A percentile compares a stretch with the other conserved stretches of the same genome.
phyloP scores from a whole-genome alignment of 2,329 filamentous ascomycete species.

The Cladobotryum mycophilum region DNA sequence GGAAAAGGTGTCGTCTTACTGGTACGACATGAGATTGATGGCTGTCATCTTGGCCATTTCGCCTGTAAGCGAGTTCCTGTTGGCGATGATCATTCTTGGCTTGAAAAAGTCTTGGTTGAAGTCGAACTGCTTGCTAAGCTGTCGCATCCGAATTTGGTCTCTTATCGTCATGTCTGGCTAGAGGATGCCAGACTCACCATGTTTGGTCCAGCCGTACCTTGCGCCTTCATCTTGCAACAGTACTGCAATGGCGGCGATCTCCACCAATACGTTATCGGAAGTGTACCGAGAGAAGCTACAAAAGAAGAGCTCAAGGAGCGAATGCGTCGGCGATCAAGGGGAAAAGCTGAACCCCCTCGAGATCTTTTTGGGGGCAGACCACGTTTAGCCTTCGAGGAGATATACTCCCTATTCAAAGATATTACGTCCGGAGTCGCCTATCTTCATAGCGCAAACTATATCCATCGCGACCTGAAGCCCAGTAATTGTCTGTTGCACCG shows the following conservation, averaged over 20 bases:
- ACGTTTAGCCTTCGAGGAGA: constrained; percentile 71
- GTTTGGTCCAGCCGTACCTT: constrained; percentile 88
- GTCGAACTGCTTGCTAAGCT: constrained; percentile 88
- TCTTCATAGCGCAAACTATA: constrained; percentile 84
- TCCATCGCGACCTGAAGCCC: constrained; percentile 92
- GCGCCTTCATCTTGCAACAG: constrained; percentile 94
- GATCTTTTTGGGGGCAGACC: constrained; percentile 38
- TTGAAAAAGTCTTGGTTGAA: constrained; percentile 88
- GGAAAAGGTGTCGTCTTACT: constrained; percentile 92
- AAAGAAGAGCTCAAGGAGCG: constrained; percentile 86
- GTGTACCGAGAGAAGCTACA: constrained; percentile 55
- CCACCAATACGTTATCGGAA: constrained; percentile 76
- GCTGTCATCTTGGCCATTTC: constrained; percentile 81
- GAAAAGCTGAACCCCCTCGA: constrained; percentile 58
- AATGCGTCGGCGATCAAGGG: constrained; percentile 74
- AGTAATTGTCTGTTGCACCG: constrained; percentile 88
- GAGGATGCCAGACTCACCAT: constrained; percentile 78
- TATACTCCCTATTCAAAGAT: constrained; percentile 94
- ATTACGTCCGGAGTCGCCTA: constrained; percentile 89
- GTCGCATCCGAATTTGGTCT: constrained; percentile 90
- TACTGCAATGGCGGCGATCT: constrained; percentile 95
- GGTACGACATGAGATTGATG: constrained; percentile 88
- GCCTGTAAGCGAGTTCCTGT: constrained; percentile 97
- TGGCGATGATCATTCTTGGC: constrained; percentile 87
- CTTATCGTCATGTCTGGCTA: constrained; percentile 95